Evolutionary conservation across 805 yeast genomes (phyloP).

Genomic region (Candida sonorensis): DNA sequence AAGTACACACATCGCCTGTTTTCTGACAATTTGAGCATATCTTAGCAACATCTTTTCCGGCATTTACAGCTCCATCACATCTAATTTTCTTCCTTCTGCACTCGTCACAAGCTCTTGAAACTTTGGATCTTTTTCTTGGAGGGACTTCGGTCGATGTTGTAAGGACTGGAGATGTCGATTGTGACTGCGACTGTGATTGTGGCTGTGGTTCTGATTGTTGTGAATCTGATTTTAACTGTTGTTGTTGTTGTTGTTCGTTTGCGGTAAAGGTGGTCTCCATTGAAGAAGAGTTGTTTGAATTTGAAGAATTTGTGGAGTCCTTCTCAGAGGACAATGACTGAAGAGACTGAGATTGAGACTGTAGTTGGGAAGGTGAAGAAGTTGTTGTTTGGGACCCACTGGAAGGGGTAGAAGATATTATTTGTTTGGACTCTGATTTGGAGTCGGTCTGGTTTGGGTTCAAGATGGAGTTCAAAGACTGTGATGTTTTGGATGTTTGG

Average conservation of each 20-base stretch:
- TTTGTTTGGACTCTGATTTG: too few relatives aligned
- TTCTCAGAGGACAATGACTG: too few relatives aligned
- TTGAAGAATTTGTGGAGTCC: too few relatives aligned
- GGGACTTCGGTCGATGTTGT: slow-evolving; percentile 13
- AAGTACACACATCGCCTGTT: slow-evolving; percentile 55
- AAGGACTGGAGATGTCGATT: too few relatives aligned
- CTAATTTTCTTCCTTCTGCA: slow-evolving; percentile 68
- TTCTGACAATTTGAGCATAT: slow-evolving; percentile 58
- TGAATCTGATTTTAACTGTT: not conserved
- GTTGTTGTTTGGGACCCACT: not conserved
- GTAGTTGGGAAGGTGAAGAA: too few relatives aligned
- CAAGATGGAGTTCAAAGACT: too few relatives aligned
- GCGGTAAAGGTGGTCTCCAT: too few relatives aligned
- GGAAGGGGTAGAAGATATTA: not conserved
- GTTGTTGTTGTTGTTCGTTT: not conserved
- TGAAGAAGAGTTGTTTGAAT: too few relatives aligned
- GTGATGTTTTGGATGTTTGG: too few relatives aligned
- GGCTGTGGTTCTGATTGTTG: not conserved
- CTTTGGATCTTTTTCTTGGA: slow-evolving; percentile 58
- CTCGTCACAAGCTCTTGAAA: slow-evolving; percentile 76
- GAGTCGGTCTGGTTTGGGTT: too few relatives aligned
- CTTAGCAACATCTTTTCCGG: slow-evolving; percentile 40
- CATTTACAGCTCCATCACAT: slow-evolving; percentile 56
- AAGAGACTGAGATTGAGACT: too few relatives aligned
- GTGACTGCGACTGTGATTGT: not conserved